These are phyloP conservation scores for Osmanthus fragrans DNA, from an alignment of 257 asterid genomes.

Conservation along the genomic window DNA sequence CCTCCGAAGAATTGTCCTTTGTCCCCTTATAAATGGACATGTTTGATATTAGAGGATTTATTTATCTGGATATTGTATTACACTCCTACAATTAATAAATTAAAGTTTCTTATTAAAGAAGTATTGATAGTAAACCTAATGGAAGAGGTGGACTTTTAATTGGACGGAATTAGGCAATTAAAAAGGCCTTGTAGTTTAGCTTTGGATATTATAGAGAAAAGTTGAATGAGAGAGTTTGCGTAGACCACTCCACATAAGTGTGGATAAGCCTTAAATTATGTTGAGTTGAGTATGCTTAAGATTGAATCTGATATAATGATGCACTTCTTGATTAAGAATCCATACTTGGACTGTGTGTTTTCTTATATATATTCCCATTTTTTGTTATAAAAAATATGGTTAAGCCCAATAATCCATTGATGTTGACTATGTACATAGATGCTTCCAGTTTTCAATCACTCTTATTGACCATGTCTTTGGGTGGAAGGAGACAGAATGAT, in stretches of 20 bases:
- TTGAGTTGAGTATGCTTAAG: background rate
- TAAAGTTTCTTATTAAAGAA: background rate
- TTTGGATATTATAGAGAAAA: too few species aligned
- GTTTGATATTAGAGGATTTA: background rate
- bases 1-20: constrained; percentile 3
- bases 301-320: background rate
- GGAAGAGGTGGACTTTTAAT: background rate
- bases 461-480: background rate
- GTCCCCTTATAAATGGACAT: background rate
- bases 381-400: background rate
- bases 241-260: background rate
- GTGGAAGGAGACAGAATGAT: background rate
- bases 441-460: background rate
- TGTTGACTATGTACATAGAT: background rate
- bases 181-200: background rate
- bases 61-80: background rate
- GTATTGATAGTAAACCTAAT: background rate
- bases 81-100: background rate
- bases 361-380: too few species aligned
- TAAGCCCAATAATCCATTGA: background rate
- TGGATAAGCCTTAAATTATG: background rate
- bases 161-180: background rate
- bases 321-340: background rate
- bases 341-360: background rate
- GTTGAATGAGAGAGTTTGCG: background rate